Conservation (phyloP, 768 basidiomycete species). For the Rhodosporidiobolus sp. region DNA sequence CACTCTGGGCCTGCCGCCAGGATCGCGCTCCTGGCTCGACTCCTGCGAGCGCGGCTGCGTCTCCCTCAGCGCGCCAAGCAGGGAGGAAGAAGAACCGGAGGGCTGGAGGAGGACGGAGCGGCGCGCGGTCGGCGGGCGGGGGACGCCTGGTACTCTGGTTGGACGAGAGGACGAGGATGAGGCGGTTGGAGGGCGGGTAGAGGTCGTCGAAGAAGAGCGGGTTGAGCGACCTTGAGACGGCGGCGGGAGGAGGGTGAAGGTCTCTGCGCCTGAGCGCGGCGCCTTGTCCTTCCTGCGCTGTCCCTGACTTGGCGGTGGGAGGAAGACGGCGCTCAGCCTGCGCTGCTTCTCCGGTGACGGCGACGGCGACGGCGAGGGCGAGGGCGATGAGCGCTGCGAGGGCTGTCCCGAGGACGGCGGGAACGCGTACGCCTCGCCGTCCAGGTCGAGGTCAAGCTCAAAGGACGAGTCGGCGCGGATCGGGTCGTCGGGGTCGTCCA, state of each 20-base stretch:
- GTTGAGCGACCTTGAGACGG: neutral
- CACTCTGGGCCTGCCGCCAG: too few species aligned
- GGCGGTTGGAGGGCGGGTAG: neutral
- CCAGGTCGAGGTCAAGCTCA: neutral
- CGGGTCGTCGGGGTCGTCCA: neutral
- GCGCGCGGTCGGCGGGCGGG: neutral
- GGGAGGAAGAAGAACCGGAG: neutral
- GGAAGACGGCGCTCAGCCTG: neutral
- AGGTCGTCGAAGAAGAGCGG: neutral
- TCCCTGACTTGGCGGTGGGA: neutral
- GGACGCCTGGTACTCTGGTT: slow-evolving; percentile 13
- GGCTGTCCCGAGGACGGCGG: neutral
- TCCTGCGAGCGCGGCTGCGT: neutral
- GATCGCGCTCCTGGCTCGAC: neutral
- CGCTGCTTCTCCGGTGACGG: too few species aligned
- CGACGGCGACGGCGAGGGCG: too few species aligned
- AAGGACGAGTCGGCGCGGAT: too few species aligned
- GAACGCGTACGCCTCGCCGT: neutral
- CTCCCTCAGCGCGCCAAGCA: neutral
- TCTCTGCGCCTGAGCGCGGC: too few species aligned
- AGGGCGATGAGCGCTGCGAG: too few species aligned
- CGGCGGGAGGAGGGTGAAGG: neutral
- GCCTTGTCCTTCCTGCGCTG: neutral
- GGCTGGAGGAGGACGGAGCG: neutral
- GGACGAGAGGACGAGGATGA: neutral